Base-by-base conservation (phyloP, 2,329 filamentous ascomycete genomes). In the Apiospora marii region DNA sequence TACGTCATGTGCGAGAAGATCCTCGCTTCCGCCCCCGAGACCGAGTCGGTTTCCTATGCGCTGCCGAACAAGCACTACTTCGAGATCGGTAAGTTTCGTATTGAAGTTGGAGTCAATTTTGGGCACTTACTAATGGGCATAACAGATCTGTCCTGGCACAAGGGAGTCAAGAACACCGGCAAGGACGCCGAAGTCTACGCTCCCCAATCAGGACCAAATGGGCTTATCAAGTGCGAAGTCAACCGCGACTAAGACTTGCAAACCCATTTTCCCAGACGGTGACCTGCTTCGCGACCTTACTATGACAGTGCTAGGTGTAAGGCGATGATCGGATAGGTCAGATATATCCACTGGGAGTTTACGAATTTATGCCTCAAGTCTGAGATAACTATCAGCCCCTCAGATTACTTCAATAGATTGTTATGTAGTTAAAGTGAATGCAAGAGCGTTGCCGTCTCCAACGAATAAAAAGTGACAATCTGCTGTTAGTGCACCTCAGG, bases 11-110 rank as follows among this genome's bases (percentile, higher is more conserved):
- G 90, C 78, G 93, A 96, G 82, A 87, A 92, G 82, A 98, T 99
- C 77, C 87, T 99, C 70, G 92, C 89, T 12, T 90, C 87, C 30
- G 93, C 92, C 34, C 92, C 94, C 19, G 87, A 92, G 75, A 89
- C 95, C 30, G 89, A 92, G 64, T 87, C 88, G 30, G 94, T 96
- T 58, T 90, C 92, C 78, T 98, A 98, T 82, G 88, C 92, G 12
- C 87, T 99, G 79, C 96, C 96, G 14, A 99, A 99, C 87, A 98
- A 98, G 87, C 96, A 99, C 85, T 98, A 98, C 86, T 98, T 98
- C 81, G 96, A 98, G 84, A 92, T 98, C 83, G 93, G 91, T 94
- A 85, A 85, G 92, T 87, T n/a, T 44, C 30, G 13, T 51, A 34
- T 34, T 64, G 19, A 30, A 30, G 2, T 13, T n/a, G 53, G n/a